Conservation (phyloP, 768 basidiomycete species). For the Pluteus cervinus region DNA sequence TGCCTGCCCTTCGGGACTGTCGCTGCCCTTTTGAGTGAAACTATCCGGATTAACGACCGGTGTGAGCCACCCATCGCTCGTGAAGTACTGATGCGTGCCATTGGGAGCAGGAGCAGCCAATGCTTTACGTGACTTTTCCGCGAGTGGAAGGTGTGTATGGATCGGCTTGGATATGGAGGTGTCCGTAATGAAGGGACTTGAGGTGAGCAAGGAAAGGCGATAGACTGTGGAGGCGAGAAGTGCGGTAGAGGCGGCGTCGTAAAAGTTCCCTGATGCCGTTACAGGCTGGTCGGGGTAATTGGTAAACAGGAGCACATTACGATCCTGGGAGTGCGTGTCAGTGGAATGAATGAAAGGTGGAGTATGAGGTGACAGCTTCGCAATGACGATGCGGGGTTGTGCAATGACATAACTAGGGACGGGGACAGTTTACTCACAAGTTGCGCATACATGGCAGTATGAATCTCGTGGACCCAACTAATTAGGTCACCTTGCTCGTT, state of each 20-base stretch:
- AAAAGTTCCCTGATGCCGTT: conserved; percentile 43
- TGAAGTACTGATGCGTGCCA: no score
- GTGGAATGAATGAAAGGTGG: no score
- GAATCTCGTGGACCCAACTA: conserved; percentile 68
- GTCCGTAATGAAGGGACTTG: no score
- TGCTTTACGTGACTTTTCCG: conserved; percentile 48
- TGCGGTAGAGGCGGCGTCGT: conserved; percentile 68
- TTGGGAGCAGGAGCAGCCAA: conserved; percentile 21
- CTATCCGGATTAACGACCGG: conserved; percentile 73
- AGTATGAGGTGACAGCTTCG: no score
- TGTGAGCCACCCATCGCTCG: conserved; percentile 55
- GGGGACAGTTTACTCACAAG: conserved; percentile 35
- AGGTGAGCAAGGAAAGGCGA: conserved; percentile 53
- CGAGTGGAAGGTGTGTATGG: conserved; percentile 45
- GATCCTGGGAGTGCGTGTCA: conserved; percentile 28
- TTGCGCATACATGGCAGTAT: conserved; percentile 58
- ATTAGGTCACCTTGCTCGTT: conserved; percentile 52
- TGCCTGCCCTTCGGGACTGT: conserved; percentile 74
- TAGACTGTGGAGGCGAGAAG: conserved; percentile 76
- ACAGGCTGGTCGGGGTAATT: conserved; percentile 63
- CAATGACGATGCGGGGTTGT: no score
- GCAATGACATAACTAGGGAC: not conserved
- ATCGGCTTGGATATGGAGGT: no score
- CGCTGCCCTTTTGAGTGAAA: conserved; percentile 36
- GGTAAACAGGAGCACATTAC: conserved; percentile 45